phyloP scores from a whole-genome alignment of 2,329 filamentous ascomycete species.

The Cercospora janseana region DNA sequence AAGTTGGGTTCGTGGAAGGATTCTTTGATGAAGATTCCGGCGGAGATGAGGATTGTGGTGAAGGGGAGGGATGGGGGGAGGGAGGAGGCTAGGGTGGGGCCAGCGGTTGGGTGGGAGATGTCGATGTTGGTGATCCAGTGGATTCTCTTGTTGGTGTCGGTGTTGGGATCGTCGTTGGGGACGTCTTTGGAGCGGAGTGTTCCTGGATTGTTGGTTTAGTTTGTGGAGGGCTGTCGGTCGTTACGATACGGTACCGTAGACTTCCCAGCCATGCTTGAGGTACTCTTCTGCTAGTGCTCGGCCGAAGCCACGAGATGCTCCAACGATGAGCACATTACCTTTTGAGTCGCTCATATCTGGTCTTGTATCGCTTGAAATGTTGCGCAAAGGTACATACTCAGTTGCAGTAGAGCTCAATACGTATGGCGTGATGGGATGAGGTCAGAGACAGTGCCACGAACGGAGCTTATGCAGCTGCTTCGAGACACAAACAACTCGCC shows the following conservation, averaged over 20 bases:
- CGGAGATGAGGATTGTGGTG: slow-evolving; percentile 60
- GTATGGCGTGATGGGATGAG: too few relatives aligned
- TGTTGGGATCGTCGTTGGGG: slow-evolving; percentile 42
- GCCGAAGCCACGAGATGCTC: slow-evolving; percentile 9
- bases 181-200: slow-evolving; percentile 10
- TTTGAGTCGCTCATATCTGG: too few relatives aligned
- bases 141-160: slow-evolving; percentile 38
- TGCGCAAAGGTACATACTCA: too few relatives aligned
- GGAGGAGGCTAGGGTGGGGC: slow-evolving; percentile 26
- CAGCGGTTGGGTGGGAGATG: slow-evolving; percentile 22
- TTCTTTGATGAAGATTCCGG: slow-evolving; percentile 68
- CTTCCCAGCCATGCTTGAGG: slow-evolving; percentile 3
- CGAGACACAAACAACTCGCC: neutral
- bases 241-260: too few relatives aligned
- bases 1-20: slow-evolving; percentile 63
- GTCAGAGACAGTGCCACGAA: too few relatives aligned
- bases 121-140: slow-evolving; percentile 27
- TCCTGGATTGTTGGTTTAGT: neutral
- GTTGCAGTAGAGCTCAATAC: too few relatives aligned
- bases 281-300: slow-evolving; percentile 8
- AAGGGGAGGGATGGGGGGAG: slow-evolving; percentile 21
- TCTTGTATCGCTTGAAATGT: too few relatives aligned
- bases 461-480: too few relatives aligned
- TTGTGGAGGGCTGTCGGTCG: too few relatives aligned
- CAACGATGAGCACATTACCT: slow-evolving; percentile 8